A percentile compares a stretch with the other conserved stretches of the same genome.
Conservation (phyloP, 1,284 basidiomycete species). For the Malassezia yamatoensis region DNA sequence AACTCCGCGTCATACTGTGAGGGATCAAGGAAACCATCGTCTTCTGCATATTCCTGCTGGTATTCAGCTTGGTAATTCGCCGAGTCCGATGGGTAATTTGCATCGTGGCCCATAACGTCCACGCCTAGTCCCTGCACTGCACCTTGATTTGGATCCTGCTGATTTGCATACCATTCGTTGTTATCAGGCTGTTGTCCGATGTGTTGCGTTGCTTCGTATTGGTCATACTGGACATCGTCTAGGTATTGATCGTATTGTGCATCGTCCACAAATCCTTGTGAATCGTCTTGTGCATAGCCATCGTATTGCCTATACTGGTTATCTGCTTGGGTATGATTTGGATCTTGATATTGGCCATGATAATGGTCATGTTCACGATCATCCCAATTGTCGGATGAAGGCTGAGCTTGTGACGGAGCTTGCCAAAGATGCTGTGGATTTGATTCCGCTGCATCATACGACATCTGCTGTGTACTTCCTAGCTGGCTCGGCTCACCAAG, state of each 20-base stretch:
- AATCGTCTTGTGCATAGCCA: conserved; percentile 1
- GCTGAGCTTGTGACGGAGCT: neutral
- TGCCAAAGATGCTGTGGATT: neutral
- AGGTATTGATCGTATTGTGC: conserved; percentile 10
- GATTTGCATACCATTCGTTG: conserved; percentile 12
- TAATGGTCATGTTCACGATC: neutral
- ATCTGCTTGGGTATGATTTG: neutral
- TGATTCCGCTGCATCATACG: too few relatives aligned
- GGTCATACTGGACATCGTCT: conserved; percentile 12
- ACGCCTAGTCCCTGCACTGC: conserved; percentile 1
- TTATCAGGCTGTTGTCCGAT: conserved; percentile 3
- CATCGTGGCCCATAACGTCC: neutral
- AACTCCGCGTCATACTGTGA: conserved; percentile 17
- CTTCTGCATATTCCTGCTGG: neutral
- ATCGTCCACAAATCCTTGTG: conserved; percentile 13
- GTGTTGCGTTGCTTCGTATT: neutral
- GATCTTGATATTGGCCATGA: neutral
- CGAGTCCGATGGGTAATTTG: neutral
- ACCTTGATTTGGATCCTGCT: neutral
- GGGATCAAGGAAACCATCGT: conserved; percentile 13
- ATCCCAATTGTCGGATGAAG: neutral
- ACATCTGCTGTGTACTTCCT: neutral
- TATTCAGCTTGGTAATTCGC: neutral
- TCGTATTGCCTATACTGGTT: conserved; percentile 4
- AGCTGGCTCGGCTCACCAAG: neutral